Percentiles rank a stretch among this genome's conserved stretches.
Conservation (phyloP, 2,329 filamentous ascomycete genomes). For the Ophiocordyceps camponoti-leonardi region DNA sequence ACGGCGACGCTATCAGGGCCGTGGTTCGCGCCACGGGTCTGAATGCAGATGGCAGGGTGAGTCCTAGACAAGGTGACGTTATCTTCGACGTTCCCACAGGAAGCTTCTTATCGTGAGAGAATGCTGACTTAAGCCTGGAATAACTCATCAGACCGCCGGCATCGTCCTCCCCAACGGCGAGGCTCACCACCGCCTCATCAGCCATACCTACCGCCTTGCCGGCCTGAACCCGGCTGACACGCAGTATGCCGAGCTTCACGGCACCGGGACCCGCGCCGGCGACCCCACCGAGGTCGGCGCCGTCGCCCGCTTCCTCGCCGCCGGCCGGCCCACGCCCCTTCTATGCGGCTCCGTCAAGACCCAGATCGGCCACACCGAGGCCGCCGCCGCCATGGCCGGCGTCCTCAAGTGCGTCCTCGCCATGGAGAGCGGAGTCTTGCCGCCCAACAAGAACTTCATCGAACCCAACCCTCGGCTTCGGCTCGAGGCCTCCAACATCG, state of each 20-base stretch:
- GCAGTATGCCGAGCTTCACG: constrained; percentile 31
- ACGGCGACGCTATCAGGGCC: constrained; percentile 35
- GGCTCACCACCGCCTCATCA: constrained; percentile 26
- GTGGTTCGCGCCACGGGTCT: constrained; percentile 31
- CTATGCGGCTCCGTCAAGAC: neutral
- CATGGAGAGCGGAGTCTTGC: neutral
- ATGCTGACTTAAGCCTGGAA: neutral
- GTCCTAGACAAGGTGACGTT: no score
- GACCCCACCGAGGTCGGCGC: constrained; percentile 37
- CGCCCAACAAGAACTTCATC: neutral
- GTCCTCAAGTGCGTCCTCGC: neutral
- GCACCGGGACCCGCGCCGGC: constrained; percentile 37
- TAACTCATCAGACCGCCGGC: constrained; percentile 11
- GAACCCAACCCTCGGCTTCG: neutral
- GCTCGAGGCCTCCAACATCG: neutral
- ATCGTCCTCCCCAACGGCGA: constrained; percentile 36
- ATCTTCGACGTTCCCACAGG: no score
- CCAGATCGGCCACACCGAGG: neutral
- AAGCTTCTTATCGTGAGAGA: no score
- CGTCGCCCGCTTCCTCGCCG: constrained; percentile 9
- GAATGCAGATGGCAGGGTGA: constrained; percentile 32
- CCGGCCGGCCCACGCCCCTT: neutral
- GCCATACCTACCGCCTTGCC: constrained; percentile 15
- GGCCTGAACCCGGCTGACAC: constrained; percentile 12
- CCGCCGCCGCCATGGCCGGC: neutral